Evolutionary conservation across 257 asterid species (phyloP).

Genomic region (Mentha longifolia): DNA sequence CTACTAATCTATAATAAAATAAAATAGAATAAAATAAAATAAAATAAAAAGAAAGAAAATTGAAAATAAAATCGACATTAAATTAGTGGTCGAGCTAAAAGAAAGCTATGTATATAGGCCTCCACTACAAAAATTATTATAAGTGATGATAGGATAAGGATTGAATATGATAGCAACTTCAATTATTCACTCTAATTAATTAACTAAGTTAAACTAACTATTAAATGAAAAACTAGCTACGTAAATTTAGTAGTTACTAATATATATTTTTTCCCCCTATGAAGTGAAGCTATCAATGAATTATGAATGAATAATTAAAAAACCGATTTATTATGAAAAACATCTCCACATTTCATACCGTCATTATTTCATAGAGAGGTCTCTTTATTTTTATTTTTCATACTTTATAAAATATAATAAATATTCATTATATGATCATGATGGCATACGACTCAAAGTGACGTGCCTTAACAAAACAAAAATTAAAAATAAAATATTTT

Average conservation of each 20-base stretch:
- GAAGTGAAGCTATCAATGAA: not conserved
- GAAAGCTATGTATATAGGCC: not conserved
- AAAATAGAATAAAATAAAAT: not conserved
- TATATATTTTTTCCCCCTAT: not conserved
- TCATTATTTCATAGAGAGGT: not conserved
- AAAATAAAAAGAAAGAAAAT: not conserved
- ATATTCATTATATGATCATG: not conserved
- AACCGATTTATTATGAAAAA: not conserved
- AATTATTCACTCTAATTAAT: not conserved
- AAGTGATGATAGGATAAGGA: not conserved
- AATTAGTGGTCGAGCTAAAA: not conserved
- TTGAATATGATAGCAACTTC: not conserved
- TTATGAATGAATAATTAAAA: not conserved
- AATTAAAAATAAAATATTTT: too few species aligned
- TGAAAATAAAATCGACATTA: not conserved
- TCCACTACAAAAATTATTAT: not conserved
- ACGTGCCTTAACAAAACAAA: too few species aligned
- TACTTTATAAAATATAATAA: not conserved
- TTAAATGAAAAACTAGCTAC: too few species aligned
- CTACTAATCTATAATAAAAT: not conserved
- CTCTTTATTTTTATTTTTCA: not conserved
- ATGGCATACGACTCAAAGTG: not conserved
- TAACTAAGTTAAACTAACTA: too few species aligned
- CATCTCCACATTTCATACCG: too few species aligned
- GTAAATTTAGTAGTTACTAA: not conserved